Evolutionary conservation across 2,329 filamentous ascomycete genomes (phyloP), one percentile per base, ranked within the genome.

Genomic region (Pleochaeta shiraiana): DNA sequence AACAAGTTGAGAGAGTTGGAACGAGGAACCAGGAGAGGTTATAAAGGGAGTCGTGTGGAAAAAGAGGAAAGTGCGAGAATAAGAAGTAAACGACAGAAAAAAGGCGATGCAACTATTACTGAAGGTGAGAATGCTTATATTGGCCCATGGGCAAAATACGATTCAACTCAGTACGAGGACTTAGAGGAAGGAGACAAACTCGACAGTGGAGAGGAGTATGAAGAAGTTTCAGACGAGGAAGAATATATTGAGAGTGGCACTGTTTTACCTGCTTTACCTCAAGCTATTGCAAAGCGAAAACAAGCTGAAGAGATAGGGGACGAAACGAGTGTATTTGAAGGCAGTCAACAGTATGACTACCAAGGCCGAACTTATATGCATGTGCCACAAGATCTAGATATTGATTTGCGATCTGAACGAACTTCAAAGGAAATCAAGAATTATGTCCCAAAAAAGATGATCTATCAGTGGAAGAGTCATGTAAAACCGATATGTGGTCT

Each of bases 291-390:
- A 39, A 77, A 78, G 67, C 75, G 83, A 68, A 81, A 82, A 72
- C 68, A 82, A 72, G 78, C 79, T 9, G 82, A 84, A 72, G 78
- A 79, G 68, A 68, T 79, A 70, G 84, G 84, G 66, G 82, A 82
- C 30, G 93, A 98, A 77, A 93, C 86, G 63, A 90, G 86, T 53
- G 85, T 84, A 55, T 98, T 97, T 76, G 87, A 95, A 71, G 93
- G 91, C 67, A 81, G 81, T 47, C 79, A 88, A 72, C 79, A 93
- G 75, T 86, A 85, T 77, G 93, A 98, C 74, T 98, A 98, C 77
- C 88, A 95, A 74, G 93, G 93, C 60, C 81, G 93, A 68, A 95
- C 92, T 37, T 98, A 95, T 74, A 96, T 98, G 92, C 93, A 98
- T 75, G 81, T 97, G 57, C 93, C 93, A 3, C 90, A 90, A 74